These are phyloP conservation scores for Chamaenerion angustifolium DNA, from an alignment of 345 rosid genomes.

Conservation along the genomic window DNA sequence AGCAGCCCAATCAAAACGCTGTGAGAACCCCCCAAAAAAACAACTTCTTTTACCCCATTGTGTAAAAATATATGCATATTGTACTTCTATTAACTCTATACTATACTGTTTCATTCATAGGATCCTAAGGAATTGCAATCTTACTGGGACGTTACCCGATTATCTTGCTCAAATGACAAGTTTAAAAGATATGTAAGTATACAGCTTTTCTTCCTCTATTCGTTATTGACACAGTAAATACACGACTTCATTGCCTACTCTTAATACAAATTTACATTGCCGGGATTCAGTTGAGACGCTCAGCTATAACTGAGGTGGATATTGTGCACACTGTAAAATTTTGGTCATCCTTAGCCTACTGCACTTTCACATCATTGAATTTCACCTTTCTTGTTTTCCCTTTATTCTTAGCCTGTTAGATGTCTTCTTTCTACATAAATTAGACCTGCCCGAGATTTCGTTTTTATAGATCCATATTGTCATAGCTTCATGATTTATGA, in stretches of 20 bases:
- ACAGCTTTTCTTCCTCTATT: background rate
- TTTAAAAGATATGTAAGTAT: conserved; percentile 31
- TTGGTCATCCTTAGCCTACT: no score
- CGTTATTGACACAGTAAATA: background rate
- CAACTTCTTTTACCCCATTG: background rate
- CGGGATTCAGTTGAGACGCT: no score
- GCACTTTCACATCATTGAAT: no score
- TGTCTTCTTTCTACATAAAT: no score
- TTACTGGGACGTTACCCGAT: conserved; percentile 26
- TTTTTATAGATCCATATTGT: no score
- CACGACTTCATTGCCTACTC: background rate
- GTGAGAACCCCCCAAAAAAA: conserved; percentile 1
- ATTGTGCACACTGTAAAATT: no score
- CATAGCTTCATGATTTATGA: no score
- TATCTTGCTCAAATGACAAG: conserved; percentile 17
- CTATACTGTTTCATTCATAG: background rate
- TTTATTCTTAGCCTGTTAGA: no score
- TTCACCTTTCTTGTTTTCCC: no score
- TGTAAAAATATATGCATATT: no score
- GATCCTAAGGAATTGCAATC: conserved; percentile 30
- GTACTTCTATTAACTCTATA: background rate
- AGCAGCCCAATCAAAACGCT: background rate
- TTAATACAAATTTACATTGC: background rate
- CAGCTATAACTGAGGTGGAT: no score
- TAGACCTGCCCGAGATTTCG: no score